Evolutionary conservation across 495 filamentous ascomycete genomes (phyloP).

Genomic region (Peziza echinospora): DNA sequence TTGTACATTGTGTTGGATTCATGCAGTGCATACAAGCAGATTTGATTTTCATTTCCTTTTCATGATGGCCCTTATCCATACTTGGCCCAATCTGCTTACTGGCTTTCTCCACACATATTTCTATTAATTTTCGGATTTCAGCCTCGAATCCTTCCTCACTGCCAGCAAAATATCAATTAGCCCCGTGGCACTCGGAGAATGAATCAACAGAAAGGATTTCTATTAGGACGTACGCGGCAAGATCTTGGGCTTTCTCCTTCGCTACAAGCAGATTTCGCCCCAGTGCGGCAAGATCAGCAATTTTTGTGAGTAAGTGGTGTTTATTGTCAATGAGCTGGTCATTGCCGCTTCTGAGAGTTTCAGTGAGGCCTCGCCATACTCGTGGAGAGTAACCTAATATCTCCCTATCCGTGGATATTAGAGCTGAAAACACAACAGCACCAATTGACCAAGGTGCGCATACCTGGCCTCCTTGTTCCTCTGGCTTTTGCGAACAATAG

Average conservation of each 20-base stretch:
- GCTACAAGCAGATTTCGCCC: conserved; percentile 45
- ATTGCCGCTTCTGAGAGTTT: conserved; percentile 34
- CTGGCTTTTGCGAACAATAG: conserved; percentile 19
- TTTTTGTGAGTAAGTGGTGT: conserved; percentile 24
- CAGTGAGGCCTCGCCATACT: conserved; percentile 35
- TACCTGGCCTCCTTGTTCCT: conserved; percentile 19
- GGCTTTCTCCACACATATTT: conserved; percentile 43
- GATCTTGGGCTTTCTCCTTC: conserved; percentile 45
- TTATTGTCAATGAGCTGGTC: conserved; percentile 29
- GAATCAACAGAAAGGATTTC: neutral
- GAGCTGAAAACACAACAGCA: too few relatives aligned
- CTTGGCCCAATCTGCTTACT: conserved; percentile 30
- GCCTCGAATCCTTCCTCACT: conserved; percentile 38
- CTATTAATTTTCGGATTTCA: conserved; percentile 44
- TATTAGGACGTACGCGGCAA: conserved; percentile 29
- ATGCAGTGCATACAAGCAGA: conserved; percentile 10
- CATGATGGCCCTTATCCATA: conserved; percentile 14
- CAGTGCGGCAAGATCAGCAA: conserved; percentile 40
- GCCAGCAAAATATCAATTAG: neutral
- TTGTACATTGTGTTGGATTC: too few relatives aligned
- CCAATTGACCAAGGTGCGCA: neutral
- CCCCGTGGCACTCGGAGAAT: neutral
- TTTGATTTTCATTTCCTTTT: conserved; percentile 17
- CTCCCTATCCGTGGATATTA: conserved; percentile 29
- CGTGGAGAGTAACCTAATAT: conserved; percentile 31